phyloP scores from a whole-genome alignment of 495 filamentous ascomycete genomes.

The Aspergillus affinis region DNA sequence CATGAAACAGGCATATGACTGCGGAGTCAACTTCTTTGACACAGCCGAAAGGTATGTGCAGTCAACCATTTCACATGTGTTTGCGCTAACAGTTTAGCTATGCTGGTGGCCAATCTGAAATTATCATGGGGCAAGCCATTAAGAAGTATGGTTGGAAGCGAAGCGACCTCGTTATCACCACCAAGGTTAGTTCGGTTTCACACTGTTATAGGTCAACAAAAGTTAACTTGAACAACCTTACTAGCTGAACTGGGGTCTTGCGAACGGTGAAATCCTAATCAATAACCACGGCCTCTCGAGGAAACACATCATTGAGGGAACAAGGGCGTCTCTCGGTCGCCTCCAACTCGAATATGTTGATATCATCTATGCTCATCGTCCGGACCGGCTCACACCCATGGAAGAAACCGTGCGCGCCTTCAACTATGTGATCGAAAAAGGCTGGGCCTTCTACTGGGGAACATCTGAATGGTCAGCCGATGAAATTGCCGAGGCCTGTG shows the following conservation, averaged over 20 bases:
- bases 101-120: constrained; percentile 66
- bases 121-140: constrained; percentile 72
- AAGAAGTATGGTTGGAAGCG: constrained; percentile 64
- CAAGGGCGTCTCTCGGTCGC: constrained; percentile 61
- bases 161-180: constrained; percentile 80
- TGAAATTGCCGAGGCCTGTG: constrained; percentile 76
- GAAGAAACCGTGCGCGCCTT: constrained; percentile 84
- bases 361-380: constrained; percentile 80
- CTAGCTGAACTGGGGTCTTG: constrained; percentile 67
- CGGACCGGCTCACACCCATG: constrained; percentile 80
- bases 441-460: constrained; percentile 88
- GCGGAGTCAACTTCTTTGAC: constrained; percentile 74
- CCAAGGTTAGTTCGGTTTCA: constrained; percentile 55
- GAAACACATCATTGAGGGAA: constrained; percentile 80
- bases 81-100: constrained; percentile 55
- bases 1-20: constrained; percentile 74
- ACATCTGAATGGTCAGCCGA: constrained; percentile 83
- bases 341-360: constrained; percentile 73
- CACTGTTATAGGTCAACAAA: neutral
- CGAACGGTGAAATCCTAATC: constrained; percentile 59
- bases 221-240: neutral
- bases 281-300: constrained; percentile 78
- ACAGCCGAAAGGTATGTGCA: constrained; percentile 46
- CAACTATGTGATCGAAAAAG: constrained; percentile 74
- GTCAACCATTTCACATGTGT: too few species aligned